Evolutionary conservation across 2,329 filamentous ascomycete genomes (phyloP).

Genomic region (Epichloe sp.): DNA sequence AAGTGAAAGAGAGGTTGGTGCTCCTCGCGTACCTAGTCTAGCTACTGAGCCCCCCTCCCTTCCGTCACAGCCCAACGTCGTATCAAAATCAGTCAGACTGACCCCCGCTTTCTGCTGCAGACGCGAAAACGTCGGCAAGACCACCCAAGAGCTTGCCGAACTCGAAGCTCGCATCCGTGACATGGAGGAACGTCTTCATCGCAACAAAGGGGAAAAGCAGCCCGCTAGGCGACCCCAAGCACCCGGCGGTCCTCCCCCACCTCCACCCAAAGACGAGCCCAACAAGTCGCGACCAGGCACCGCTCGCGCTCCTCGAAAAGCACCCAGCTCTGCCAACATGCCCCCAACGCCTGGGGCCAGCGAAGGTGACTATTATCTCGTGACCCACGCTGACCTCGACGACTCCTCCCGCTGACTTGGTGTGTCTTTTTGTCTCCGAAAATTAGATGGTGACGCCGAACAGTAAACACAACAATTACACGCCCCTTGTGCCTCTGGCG

Average conservation of each 20-base stretch:
- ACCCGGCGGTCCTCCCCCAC: constrained; percentile 5
- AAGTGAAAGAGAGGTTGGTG: constrained; percentile 70
- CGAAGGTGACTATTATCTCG: constrained; percentile 45
- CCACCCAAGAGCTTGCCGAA: constrained; percentile 68
- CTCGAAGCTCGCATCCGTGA: constrained; percentile 75
- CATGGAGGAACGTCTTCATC: constrained; percentile 64
- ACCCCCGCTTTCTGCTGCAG: neutral
- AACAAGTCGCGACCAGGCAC: constrained; percentile 40
- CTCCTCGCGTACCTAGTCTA: constrained; percentile 3
- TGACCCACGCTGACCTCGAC: constrained; percentile 15
- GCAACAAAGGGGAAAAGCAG: constrained; percentile 11
- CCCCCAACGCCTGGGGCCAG: constrained; percentile 47
- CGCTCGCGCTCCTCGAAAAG: constrained; percentile 35
- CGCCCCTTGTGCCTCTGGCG: neutral
- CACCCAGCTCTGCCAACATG: constrained; percentile 42
- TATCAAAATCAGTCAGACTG: neutral
- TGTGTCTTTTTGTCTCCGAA: neutral
- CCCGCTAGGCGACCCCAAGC: constrained; percentile 8
- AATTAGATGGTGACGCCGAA: constrained; percentile 25
- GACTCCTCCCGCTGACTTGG: constrained; percentile 1
- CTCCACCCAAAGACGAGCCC: constrained; percentile 19
- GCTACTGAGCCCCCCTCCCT: constrained; percentile 2
- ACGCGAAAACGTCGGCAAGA: constrained; percentile 48
- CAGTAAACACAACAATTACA: constrained; percentile 9
- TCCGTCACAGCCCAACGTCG: neutral